Evolutionary conservation across 106 monocot species (phyloP).

Genomic region (Ottelia alismoides): DNA sequence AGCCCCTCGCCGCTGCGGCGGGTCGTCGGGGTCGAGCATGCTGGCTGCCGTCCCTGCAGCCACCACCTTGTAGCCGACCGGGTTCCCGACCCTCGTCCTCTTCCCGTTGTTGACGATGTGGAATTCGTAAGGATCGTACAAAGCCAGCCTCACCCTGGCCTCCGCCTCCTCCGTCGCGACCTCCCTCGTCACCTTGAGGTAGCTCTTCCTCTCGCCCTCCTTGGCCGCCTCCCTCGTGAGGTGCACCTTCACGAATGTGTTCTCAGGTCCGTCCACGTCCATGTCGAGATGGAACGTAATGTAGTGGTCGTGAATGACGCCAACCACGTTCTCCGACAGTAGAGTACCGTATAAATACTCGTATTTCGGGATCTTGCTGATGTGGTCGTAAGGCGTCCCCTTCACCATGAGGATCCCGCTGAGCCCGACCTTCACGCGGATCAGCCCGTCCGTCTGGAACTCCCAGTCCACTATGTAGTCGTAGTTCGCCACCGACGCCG

Average conservation of each 20-base stretch:
- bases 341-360: constrained; percentile 59
- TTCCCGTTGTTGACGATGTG: constrained; percentile 57
- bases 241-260: constrained; percentile 65
- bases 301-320: constrained; percentile 84
- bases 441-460: constrained; percentile 88
- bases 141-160: constrained; percentile 44
- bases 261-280: constrained; percentile 67
- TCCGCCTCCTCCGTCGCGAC: constrained; percentile 68
- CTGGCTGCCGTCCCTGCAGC: constrained; percentile 58
- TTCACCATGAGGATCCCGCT: constrained; percentile 79
- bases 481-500: constrained; percentile 89
- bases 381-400: constrained; percentile 45
- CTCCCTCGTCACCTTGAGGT: constrained; percentile 39
- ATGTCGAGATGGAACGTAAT: constrained; percentile 80
- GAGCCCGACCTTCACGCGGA: constrained; percentile 80
- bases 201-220: constrained; percentile 40
- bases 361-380: constrained; percentile 25
- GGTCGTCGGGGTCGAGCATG: constrained; percentile 56
- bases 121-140: constrained; percentile 63
- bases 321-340: constrained; percentile 63
- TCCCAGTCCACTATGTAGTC: constrained; percentile 98
- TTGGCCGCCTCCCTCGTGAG: constrained; percentile 33
- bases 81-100: constrained; percentile 59
- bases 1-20: constrained; percentile 61
- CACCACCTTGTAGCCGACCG: constrained; percentile 70